A percentile compares a stretch with the other conserved stretches of the same genome.
Evolutionary conservation across 2,329 filamentous ascomycete genomes (phyloP).

Genomic region (Talaromyces sp.): DNA sequence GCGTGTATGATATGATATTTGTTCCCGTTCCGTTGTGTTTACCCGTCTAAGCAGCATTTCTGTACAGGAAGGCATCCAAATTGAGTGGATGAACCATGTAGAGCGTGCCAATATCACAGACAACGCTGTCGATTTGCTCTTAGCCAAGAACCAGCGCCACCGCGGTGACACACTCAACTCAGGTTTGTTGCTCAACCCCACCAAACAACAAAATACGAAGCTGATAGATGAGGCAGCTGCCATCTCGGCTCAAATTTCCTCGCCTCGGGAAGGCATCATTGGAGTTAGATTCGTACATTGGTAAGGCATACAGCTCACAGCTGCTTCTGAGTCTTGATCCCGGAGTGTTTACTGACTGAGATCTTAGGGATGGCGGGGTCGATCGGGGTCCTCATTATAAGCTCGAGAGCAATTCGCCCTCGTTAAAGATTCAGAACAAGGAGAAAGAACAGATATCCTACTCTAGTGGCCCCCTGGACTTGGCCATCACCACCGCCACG

Average conservation of each 20-base stretch:
- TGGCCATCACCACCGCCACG: slow-evolving; percentile 27
- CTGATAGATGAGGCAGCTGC: slow-evolving; percentile 20
- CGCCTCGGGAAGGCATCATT: slow-evolving; percentile 31
- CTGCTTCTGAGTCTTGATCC: neutral
- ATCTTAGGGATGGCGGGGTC: slow-evolving; percentile 26
- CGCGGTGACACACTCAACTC: slow-evolving; percentile 37
- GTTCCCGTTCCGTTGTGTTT: neutral
- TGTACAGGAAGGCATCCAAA: neutral
- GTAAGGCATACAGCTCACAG: slow-evolving; percentile 13
- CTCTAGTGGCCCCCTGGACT: slow-evolving; percentile 26
- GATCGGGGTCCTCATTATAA: slow-evolving; percentile 33
- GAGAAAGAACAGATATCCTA: slow-evolving; percentile 24
- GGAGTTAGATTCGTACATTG: slow-evolving; percentile 35
- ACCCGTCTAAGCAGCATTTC: neutral
- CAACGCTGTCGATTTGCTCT: slow-evolving; percentile 13
- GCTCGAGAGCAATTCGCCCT: slow-evolving; percentile 19
- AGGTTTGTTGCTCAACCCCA: slow-evolving; percentile 17
- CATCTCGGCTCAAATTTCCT: slow-evolving; percentile 27
- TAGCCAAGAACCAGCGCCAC: slow-evolving; percentile 32
- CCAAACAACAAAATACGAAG: neutral
- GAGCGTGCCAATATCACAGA: slow-evolving; percentile 1
- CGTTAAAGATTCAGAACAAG: slow-evolving; percentile 23
- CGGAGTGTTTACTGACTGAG: neutral
- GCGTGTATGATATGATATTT: neutral
- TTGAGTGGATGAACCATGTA: slow-evolving; percentile 1